Evolutionary conservation across 208 protist genomes (phyloP).

Genomic region (Acanthamoeba royreba): DNA sequence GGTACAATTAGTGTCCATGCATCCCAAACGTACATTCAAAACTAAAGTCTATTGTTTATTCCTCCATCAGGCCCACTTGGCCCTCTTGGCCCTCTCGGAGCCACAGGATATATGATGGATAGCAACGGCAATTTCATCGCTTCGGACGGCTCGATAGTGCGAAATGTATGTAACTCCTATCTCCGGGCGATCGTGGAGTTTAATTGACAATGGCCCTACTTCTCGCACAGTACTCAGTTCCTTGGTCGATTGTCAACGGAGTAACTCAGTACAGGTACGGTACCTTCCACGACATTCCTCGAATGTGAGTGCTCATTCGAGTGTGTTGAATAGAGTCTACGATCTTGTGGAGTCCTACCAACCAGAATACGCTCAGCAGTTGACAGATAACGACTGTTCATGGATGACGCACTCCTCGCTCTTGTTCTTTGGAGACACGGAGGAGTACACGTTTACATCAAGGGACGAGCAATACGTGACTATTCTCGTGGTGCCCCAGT

Average conservation of each 20-base stretch:
- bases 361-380: not conserved
- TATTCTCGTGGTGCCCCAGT: not conserved
- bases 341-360: not conserved
- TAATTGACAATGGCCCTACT: too few species aligned
- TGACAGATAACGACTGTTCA: not conserved
- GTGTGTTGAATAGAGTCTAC: not conserved
- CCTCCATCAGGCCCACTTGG: not conserved
- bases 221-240: not conserved
- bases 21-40: too few species aligned
- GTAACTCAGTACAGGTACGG: not conserved
- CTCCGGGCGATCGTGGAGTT: too few species aligned
- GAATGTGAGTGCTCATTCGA: too few species aligned
- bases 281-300: not conserved
- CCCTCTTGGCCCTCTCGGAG: not conserved
- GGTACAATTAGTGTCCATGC: not conserved
- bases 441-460: not conserved
- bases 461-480: not conserved
- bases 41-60: too few species aligned
- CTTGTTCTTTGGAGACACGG: not conserved
- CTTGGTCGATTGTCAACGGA: not conserved
- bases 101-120: not conserved
- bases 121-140: not conserved
- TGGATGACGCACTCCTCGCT: not conserved
- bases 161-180: not conserved
- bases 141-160: not conserved